Conservation (phyloP, 768 basidiomycete genomes). For the Ramaria sp. region DNA sequence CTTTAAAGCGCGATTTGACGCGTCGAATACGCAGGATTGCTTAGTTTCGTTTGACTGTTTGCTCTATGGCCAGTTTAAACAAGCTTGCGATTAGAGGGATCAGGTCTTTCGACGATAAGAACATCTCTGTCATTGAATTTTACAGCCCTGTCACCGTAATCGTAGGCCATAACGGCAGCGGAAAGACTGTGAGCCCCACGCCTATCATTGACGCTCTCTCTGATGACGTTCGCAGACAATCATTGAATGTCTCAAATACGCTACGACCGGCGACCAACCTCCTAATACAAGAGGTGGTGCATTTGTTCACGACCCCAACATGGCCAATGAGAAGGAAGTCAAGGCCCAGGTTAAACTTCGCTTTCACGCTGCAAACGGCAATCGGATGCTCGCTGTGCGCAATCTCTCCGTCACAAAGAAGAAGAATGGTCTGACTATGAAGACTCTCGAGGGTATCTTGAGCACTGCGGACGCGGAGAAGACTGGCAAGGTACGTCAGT, state of each 20-base stretch:
- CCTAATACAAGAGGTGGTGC: conserved; percentile 98
- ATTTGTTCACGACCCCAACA: conserved; percentile 97
- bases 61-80: conserved; percentile 67
- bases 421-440: conserved; percentile 92
- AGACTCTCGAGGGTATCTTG: conserved; percentile 90
- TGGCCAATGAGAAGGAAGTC: conserved; percentile 98
- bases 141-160: conserved; percentile 97
- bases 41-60: neutral
- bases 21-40: too few relatives aligned
- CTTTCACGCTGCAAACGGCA: conserved; percentile 83
- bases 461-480: conserved; percentile 60
- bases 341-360: conserved; percentile 96
- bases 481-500: conserved; percentile 58
- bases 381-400: conserved; percentile 80
- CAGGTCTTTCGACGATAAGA: conserved; percentile 89
- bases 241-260: conserved; percentile 99
- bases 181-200: conserved; percentile 57
- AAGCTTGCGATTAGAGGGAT: conserved; percentile 71
- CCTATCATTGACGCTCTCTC: neutral
- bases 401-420: conserved; percentile 89
- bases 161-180: conserved; percentile 96
- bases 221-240: conserved; percentile 44
- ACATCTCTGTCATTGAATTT: conserved; percentile 89
- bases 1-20: too few relatives aligned
- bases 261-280: conserved; percentile 95